These are phyloP conservation scores for Pseudogymnoascus sp. DNA, from an alignment of 2,329 filamentous ascomycete species.

Conservation along the genomic window DNA sequence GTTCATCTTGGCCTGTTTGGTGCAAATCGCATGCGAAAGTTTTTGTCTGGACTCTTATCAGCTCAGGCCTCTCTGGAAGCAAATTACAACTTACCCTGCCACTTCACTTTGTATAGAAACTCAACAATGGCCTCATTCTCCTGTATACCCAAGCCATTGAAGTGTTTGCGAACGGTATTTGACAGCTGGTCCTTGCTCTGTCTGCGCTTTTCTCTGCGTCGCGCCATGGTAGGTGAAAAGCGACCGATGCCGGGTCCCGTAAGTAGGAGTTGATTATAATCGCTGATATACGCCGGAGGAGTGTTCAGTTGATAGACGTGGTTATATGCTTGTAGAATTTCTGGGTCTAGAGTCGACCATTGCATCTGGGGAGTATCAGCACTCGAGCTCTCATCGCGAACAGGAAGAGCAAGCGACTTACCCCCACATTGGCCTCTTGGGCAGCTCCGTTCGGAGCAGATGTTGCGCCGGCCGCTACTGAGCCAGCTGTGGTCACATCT, in stretches of 20 bases:
- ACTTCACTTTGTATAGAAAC: conserved; percentile 31
- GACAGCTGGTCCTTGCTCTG: conserved; percentile 69
- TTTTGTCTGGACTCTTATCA: conserved; percentile 27
- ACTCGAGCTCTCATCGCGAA: background rate
- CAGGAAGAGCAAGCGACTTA: conserved; percentile 16
- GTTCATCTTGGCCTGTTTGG: conserved; percentile 25
- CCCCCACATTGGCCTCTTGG: conserved; percentile 22
- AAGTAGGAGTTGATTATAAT: conserved; percentile 56
- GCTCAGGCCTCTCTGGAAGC: background rate
- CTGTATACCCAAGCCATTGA: conserved; percentile 70
- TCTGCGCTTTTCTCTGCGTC: conserved; percentile 54
- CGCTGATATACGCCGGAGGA: conserved; percentile 61
- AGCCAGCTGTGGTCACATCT: conserved; percentile 19
- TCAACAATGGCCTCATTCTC: conserved; percentile 78
- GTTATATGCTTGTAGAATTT: conserved; percentile 67
- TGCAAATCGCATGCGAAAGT: conserved; percentile 33
- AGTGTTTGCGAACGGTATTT: conserved; percentile 69
- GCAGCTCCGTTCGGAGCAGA: conserved; percentile 12
- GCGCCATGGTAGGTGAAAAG: conserved; percentile 69
- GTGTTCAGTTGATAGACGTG: conserved; percentile 61
- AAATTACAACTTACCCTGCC: conserved; percentile 24
- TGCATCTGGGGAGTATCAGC: conserved; percentile 38
- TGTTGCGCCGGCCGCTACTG: conserved; percentile 12
- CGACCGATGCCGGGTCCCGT: conserved; percentile 59
- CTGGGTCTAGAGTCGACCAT: conserved; percentile 62